Evolutionary conservation across 768 basidiomycete species (phyloP), one percentile per base, ranked within the genome.

Genomic region (Roridomyces roridus): DNA sequence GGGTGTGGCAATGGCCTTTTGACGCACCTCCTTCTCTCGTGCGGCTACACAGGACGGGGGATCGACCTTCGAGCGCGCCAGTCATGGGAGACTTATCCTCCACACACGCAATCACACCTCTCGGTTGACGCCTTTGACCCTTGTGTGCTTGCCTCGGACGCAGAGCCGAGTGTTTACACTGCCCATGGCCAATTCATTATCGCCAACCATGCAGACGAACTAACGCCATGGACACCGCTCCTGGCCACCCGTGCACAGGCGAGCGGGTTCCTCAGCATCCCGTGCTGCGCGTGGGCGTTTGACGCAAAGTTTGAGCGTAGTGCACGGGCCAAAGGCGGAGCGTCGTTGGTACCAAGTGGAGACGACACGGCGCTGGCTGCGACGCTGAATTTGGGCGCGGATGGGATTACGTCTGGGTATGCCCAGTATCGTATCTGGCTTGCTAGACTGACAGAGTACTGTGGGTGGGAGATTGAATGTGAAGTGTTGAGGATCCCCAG

Each of bases 1-100:
- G 96, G 96, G 81, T 94, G 94, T 66, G 96, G 96, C 0, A 98
- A 98, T 62, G 96, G 94, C 2, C 80, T 98, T 4, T 80, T 98
- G 26, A 92, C 92, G 0, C 94, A 97, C 65, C 94, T 97, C 40
- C 83, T 97, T 2, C 70, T 80, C 18, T 74, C 85, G 5, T 94
- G 96, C 75, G 96, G 96, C 1, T 98, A 96, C 70, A 52, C 66
- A 1, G 96, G 96, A 10, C 75, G 80, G 52, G 96, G 96, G 3
- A 81, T 96, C 64, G 96, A 98, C 69, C 77, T 98, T 6, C 88
- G 94, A 8, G 84, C 87, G 1, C 86, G 96, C 14, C 81, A 82
- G 11, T 96, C 95, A 0, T 98, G 96, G 96, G 69, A 75, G 0
- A 78, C 85, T 59, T 98, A 94, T 69, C 86, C 94, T 4, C 64